Evolutionary conservation across 148 eudicot species (phyloP).

Genomic region (Fagopyrum tataricum): DNA sequence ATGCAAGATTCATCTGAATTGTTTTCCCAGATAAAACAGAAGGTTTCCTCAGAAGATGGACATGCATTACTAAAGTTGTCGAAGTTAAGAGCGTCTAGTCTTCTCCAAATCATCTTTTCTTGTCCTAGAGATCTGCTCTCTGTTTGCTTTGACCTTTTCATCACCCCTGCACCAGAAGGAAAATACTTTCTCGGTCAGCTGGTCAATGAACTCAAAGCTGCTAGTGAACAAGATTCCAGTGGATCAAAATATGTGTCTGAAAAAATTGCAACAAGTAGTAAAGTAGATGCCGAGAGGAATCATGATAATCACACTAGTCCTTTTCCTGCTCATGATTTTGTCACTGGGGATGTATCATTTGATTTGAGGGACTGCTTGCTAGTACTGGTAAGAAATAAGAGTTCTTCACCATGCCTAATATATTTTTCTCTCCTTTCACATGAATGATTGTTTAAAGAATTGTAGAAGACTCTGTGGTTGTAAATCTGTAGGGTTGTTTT

Average conservation of each 20-base stretch:
- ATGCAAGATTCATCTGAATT: slow-evolving; percentile 42
- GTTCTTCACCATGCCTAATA: background rate
- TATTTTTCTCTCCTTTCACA: background rate
- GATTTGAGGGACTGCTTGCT: slow-evolving; percentile 52
- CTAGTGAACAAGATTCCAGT: slow-evolving; percentile 19
- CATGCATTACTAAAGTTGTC: slow-evolving; percentile 41
- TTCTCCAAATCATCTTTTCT: slow-evolving; percentile 65
- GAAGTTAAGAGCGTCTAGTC: slow-evolving; percentile 57
- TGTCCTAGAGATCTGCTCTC: slow-evolving; percentile 67
- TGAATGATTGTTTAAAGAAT: background rate
- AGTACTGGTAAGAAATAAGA: slow-evolving; percentile 50
- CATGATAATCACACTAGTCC: slow-evolving; percentile 16
- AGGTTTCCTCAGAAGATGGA: slow-evolving; percentile 40
- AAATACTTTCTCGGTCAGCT: slow-evolving; percentile 57
- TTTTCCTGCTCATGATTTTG: slow-evolving; percentile 23
- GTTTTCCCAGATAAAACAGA: slow-evolving; percentile 42
- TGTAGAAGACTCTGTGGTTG: background rate
- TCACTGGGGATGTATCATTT: slow-evolving; percentile 22
- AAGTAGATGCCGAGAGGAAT: slow-evolving; percentile 17
- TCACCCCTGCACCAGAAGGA: slow-evolving; percentile 47
- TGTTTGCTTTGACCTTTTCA: slow-evolving; percentile 72
- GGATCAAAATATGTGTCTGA: slow-evolving; percentile 17
- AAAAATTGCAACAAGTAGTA: slow-evolving; percentile 17
- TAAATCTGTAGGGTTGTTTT: background rate
- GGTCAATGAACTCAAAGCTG: slow-evolving; percentile 32